Base-by-base conservation (phyloP, 2,329 filamentous ascomycete species). In the Hortaea werneckii region DNA sequence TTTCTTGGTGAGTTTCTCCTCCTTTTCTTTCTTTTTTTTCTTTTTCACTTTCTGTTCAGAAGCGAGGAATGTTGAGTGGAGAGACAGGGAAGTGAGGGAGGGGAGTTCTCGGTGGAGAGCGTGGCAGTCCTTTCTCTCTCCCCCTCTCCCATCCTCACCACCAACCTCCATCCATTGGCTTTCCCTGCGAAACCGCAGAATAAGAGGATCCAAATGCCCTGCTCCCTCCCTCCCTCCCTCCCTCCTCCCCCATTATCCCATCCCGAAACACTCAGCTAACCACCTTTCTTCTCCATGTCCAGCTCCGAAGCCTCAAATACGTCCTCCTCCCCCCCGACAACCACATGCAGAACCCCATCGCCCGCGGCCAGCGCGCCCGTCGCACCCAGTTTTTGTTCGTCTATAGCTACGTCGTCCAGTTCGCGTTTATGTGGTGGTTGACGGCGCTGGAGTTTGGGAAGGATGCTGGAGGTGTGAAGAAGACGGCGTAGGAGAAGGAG, bases 271-370 rank as follows among this genome's bases (percentile, higher is more conserved):
- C 20, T 35, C n/a, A 2, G 32, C n/a, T 35, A 35, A 35, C 32
- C 32, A 2, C n/a, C 32, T 35, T 4, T 35, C 4, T 35, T 29
- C n/a, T 40, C 20, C 34, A 20, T 7, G 20, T 28, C 35, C 50
- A 94, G 87, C 83, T 98, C 64, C 85, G 92, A 48, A 96, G 90
- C 11, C 70, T 98, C 51, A 89, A 94, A 71, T 98, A 98, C 60
- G 92, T 98, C 27, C 77, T 98, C 10, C 78, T 98, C 5, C 92
- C 92, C 0, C 88, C 95, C 63, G 87, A 79, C 49, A 77, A 75
- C 45, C 75, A 79, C 29, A 77, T 78, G 5, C 58, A 55, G 75
- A 81, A 50, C 78, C 81, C 75, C 71, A 85, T 94, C 50, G 87
- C 87, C 28, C 79, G 89, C 51, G 82, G 85, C 35, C 92, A 95